phyloP scores from a whole-genome alignment of 768 basidiomycete species.

The Kwoniella sp. region DNA sequence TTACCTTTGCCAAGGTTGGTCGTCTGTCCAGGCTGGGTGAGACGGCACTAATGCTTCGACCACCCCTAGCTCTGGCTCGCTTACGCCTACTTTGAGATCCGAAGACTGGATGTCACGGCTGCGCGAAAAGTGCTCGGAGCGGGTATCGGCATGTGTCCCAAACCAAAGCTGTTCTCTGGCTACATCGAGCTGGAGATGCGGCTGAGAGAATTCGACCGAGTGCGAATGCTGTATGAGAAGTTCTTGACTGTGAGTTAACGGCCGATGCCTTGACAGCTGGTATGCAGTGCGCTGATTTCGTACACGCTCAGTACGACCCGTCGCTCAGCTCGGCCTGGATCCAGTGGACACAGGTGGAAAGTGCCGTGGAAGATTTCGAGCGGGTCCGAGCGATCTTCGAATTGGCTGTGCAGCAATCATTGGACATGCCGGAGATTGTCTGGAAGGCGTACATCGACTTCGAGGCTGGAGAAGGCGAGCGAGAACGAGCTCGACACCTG shows the following conservation, averaged over 20 bases:
- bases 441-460: slow-evolving; percentile 85
- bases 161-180: slow-evolving; percentile 79
- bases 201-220: slow-evolving; percentile 91
- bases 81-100: slow-evolving; percentile 87
- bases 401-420: slow-evolving; percentile 75
- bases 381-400: slow-evolving; percentile 93
- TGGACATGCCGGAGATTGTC: slow-evolving; percentile 83
- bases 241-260: slow-evolving; percentile 70
- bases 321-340: slow-evolving; percentile 93
- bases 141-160: slow-evolving; percentile 92
- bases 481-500: slow-evolving; percentile 71
- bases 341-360: slow-evolving; percentile 87
- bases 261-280: background rate
- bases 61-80: slow-evolving; percentile 68
- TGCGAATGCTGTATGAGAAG: slow-evolving; percentile 84
- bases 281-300: background rate
- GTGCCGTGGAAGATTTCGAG: slow-evolving; percentile 74
- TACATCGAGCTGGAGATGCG: slow-evolving; percentile 40
- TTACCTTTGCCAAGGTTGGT: slow-evolving; percentile 84
- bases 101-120: slow-evolving; percentile 71
- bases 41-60: background rate
- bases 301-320: slow-evolving; percentile 66
- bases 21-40: background rate
- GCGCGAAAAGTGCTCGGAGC: slow-evolving; percentile 86
- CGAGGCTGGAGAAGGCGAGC: slow-evolving; percentile 88